phyloP scores from a whole-genome alignment of 1,284 basidiomycete genomes.

The Caloboletus firmus region DNA sequence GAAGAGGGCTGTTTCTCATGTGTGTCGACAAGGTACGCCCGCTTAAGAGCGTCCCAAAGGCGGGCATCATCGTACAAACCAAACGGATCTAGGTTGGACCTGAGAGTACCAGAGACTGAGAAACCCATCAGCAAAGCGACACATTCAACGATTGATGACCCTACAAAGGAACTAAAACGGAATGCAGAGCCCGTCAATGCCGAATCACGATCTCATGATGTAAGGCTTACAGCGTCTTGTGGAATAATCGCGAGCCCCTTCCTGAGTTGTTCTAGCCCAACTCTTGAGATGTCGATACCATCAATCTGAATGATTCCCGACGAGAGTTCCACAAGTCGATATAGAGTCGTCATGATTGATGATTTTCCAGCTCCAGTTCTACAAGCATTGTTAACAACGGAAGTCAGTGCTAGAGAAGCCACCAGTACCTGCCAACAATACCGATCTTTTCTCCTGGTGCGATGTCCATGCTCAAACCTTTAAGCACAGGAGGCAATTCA shows the following conservation, averaged over 20 bases:
- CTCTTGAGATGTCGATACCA: conserved; percentile 63
- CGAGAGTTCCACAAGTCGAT: conserved; percentile 62
- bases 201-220: background rate
- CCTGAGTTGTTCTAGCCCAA: conserved; percentile 67
- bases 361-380: conserved; percentile 81
- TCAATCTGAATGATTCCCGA: conserved; percentile 68
- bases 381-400: conserved; percentile 2
- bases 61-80: conserved; percentile 69
- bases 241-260: conserved; percentile 83
- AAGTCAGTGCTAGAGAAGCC: background rate
- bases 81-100: conserved; percentile 84
- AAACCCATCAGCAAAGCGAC: conserved; percentile 3
- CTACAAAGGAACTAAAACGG: conserved; percentile 24
- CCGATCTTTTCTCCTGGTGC: conserved; percentile 86
- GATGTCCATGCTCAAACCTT: conserved; percentile 64
- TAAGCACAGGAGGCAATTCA: conserved; percentile 67
- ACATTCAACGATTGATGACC: background rate
- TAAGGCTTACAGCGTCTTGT: conserved; percentile 73
- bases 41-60: conserved; percentile 81
- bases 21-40: conserved; percentile 71
- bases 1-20: conserved; percentile 24
- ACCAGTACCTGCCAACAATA: conserved; percentile 65
- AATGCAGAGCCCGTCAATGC: background rate
- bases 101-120: conserved; percentile 73
- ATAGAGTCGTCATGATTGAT: conserved; percentile 59